phyloP scores from a whole-genome alignment of 352 stramenopile species.

The Phytophthora nicotianae region DNA sequence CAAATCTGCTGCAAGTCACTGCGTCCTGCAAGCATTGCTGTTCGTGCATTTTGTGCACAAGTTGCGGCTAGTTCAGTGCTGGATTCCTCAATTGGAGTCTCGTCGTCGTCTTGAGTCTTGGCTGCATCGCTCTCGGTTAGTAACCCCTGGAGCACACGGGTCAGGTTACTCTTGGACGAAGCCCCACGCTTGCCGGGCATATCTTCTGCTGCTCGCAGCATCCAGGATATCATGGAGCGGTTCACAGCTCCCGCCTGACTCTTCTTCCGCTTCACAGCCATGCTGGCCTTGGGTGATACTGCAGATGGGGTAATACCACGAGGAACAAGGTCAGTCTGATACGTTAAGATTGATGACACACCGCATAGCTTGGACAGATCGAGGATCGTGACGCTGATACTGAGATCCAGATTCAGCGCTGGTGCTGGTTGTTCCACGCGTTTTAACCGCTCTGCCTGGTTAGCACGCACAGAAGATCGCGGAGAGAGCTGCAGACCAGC shows the following conservation, averaged over 20 bases:
- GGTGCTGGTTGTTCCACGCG: constrained; percentile 50
- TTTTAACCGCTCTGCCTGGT: constrained; percentile 43
- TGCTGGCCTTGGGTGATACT: constrained; percentile 20
- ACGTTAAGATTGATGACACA: constrained; percentile 75
- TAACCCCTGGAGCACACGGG: constrained; percentile 50
- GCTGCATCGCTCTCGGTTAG: constrained; percentile 25
- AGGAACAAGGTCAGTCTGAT: constrained; percentile 51
- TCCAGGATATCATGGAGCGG: constrained; percentile 67
- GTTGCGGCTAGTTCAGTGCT: constrained; percentile 32
- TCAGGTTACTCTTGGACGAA: constrained; percentile 44
- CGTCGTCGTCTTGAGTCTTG: constrained; percentile 9
- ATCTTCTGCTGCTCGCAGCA: constrained; percentile 52
- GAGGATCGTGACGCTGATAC: constrained; percentile 70
- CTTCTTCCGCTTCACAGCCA: constrained; percentile 21
- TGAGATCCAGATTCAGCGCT: constrained; percentile 67
- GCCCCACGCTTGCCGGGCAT: constrained; percentile 27
- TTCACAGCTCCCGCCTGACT: constrained; percentile 34
- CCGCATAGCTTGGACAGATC: constrained; percentile 80
- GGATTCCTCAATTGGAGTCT: constrained; percentile 14
- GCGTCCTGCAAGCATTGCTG: constrained; percentile 58
- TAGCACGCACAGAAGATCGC: constrained; percentile 41
- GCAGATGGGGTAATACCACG: constrained; percentile 10
- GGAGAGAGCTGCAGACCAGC: constrained; percentile 56
- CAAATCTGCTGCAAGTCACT: constrained; percentile 83
- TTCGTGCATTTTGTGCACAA: constrained; percentile 66